Percentiles rank a stretch among this genome's conserved stretches.
Evolutionary conservation across 2,329 filamentous ascomycete species (phyloP).

Genomic region (Thermothelomyces thermophilus): DNA sequence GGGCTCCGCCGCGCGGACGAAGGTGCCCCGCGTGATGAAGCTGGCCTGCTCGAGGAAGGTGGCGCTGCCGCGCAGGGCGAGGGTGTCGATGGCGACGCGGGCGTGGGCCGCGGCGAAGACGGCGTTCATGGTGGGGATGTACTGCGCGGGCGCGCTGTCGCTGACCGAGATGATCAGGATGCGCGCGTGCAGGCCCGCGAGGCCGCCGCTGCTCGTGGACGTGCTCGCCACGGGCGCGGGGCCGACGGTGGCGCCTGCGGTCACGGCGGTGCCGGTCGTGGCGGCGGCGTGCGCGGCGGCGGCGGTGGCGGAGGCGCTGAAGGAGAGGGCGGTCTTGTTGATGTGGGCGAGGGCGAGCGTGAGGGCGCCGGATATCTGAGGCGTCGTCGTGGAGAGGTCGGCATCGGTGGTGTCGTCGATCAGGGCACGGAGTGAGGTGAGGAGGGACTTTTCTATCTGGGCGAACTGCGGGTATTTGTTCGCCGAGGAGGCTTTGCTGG

Average conservation of each 20-base stretch:
- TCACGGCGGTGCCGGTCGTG: constrained; percentile 25
- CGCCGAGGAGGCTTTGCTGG: constrained; percentile 40
- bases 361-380: constrained; percentile 83
- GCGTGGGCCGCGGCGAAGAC: constrained; percentile 92
- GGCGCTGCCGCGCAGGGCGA: constrained; percentile 76
- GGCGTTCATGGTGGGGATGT: constrained; percentile 97
- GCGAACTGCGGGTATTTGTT: constrained; percentile 95
- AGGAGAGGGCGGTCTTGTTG: constrained; percentile 68
- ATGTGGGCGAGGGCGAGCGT: constrained; percentile 86
- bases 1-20: constrained; percentile 48
- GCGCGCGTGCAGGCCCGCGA: constrained; percentile 60
- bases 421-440: constrained; percentile 66
- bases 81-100: constrained; percentile 84
- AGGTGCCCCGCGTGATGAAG: constrained; percentile 55
- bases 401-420: constrained; percentile 59
- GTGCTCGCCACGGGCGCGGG: constrained; percentile 30
- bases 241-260: constrained; percentile 22
- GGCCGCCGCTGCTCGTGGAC: constrained; percentile 29
- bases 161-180: constrained; percentile 89
- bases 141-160: constrained; percentile 77
- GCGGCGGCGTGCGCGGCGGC: constrained; percentile 30
- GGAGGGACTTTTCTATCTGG: constrained; percentile 74
- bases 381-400: constrained; percentile 72
- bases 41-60: constrained; percentile 90
- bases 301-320: constrained; percentile 52